Evolutionary conservation across 345 rosid genomes (phyloP).

Genomic region (Nephelium lappaceum): DNA sequence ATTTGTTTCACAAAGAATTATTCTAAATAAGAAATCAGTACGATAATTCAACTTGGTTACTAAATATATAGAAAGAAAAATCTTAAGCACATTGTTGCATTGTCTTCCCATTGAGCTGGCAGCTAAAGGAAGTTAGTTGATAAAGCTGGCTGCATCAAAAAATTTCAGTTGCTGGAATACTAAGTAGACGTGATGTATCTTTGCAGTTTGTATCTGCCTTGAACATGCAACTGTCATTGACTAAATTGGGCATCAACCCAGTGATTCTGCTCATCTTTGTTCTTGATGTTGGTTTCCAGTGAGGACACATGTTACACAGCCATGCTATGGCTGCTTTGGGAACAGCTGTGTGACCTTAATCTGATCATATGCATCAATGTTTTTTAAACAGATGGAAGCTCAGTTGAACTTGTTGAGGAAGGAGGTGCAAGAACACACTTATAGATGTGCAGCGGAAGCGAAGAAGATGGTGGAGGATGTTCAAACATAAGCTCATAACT

Average conservation of each 20-base stretch:
- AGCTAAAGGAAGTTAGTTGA: too few species aligned
- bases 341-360: not conserved
- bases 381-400: slow-evolving; percentile 52
- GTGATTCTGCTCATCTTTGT: not conserved
- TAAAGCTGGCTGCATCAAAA: too few species aligned
- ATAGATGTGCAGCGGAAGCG: slow-evolving; percentile 59
- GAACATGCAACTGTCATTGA: too few species aligned
- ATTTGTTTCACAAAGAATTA: too few species aligned
- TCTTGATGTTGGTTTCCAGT: not conserved
- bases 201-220: too few species aligned
- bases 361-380: not conserved
- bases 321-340: slow-evolving; percentile 1
- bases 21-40: too few species aligned
- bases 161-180: too few species aligned
- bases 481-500: slow-evolving; percentile 47
- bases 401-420: slow-evolving; percentile 49
- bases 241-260: not conserved
- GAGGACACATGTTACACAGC: not conserved
- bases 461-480: slow-evolving; percentile 56
- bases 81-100: too few species aligned
- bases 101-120: too few species aligned
- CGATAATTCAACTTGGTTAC: too few species aligned
- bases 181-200: too few species aligned
- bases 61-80: too few species aligned
- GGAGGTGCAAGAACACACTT: slow-evolving; percentile 52